Evolutionary conservation across 2,329 filamentous ascomycete genomes (phyloP), one percentile per base, ranked within the genome.

Genomic region (Curvularia spicifera): DNA sequence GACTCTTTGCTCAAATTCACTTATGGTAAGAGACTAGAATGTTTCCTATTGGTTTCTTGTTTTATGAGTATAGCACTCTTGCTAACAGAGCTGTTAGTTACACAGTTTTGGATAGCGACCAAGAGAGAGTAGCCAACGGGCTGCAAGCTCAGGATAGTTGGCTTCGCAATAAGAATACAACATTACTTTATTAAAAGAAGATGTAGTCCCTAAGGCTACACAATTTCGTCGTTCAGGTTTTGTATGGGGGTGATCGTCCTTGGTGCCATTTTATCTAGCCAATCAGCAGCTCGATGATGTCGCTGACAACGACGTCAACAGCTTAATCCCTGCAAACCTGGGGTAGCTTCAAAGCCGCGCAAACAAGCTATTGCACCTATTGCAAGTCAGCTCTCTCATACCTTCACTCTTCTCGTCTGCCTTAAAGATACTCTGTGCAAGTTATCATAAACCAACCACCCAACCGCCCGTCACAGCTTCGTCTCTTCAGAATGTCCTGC

Each of bases 401-500:
- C 26, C 51, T 55, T 40, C 50, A 42, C 52, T 37, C 20, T 42
- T 20, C 35, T 52, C 35, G 37, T 39, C 18, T 29, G 37, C 15
- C 46, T 5, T 15, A 26, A 28, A 28, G 13, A 44, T 6, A 28
- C 7, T 10, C 24, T 24, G 40, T 31, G 5, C 26, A 18, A 20
- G 24, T 26, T 42, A 40, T 33, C 20, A 49, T 13, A 35, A 49
- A 48, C 15, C 26, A 53, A 44, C 31, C 22, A 22, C 37, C 3
- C 24, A 9, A 43, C 5, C 26, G 26, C 20, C 45, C 8, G 50
- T 5, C 24, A 47, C 37, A 53, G 15, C 40, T 15, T 40, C 10
- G 39, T 50, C 5, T n/a, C 47, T 49, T 40, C 44, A 47, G 20
- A 33, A 70, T 70, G 70, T 53, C 69, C 28, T 76, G 73, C 64